These are phyloP conservation scores for Linderina pennispora DNA, from an alignment of 192 early-diverging fungal species.

Conservation along the genomic window DNA sequence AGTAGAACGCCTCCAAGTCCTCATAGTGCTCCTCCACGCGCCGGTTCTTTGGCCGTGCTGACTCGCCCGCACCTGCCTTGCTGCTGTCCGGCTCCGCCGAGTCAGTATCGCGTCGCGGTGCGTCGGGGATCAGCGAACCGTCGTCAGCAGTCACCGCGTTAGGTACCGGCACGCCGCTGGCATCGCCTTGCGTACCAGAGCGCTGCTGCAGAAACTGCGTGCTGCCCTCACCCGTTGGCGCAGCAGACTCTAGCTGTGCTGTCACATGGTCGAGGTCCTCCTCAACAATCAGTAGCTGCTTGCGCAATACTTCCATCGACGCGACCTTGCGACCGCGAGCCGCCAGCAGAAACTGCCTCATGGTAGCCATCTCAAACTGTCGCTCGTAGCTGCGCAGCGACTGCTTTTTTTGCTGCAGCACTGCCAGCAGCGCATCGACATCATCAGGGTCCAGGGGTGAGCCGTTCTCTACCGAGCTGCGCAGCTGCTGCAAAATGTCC, in stretches of 20 bases:
- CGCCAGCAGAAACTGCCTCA: slow-evolving; percentile 60
- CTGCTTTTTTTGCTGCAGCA: slow-evolving; percentile 59
- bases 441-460: slow-evolving; percentile 44
- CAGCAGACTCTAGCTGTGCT: slow-evolving; percentile 42
- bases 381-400: slow-evolving; percentile 50
- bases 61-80: not conserved
- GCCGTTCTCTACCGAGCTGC: slow-evolving; percentile 26
- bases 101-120: no score
- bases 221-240: no score
- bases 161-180: slow-evolving; percentile 30
- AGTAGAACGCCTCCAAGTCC: slow-evolving; percentile 72
- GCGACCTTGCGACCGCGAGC: slow-evolving; percentile 53
- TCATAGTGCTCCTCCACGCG: slow-evolving; percentile 59
- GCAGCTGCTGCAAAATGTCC: slow-evolving; percentile 23
- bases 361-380: slow-evolving; percentile 52
- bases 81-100: not conserved
- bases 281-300: slow-evolving; percentile 37
- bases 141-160: slow-evolving; percentile 10
- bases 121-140: no score
- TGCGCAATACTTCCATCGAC: slow-evolving; percentile 36
- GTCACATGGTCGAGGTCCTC: slow-evolving; percentile 34
- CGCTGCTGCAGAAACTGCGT: slow-evolving; percentile 6
- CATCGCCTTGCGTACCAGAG: not conserved
- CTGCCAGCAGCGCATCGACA: slow-evolving; percentile 54
- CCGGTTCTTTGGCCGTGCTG: slow-evolving; percentile 2